These are phyloP conservation scores for Termitomyces sp. DNA, from an alignment of 768 basidiomycete species.

Conservation along the genomic window DNA sequence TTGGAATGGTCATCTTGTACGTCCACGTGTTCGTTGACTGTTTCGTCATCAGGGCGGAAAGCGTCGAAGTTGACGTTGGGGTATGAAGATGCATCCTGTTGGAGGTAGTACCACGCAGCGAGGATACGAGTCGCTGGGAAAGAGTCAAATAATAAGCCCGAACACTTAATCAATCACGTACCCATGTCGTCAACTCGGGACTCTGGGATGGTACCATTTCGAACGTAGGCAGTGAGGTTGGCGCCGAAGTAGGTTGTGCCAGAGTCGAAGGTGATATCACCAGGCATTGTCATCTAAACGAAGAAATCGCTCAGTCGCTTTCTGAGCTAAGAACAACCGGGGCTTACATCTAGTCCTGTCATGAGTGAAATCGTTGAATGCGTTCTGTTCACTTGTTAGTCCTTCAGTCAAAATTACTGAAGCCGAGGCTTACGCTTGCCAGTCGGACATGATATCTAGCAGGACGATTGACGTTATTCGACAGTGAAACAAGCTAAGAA, in stretches of 20 bases:
- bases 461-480: not conserved
- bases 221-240: constrained; percentile 65
- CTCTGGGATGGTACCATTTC: constrained; percentile 67
- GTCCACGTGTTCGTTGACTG: constrained; percentile 57
- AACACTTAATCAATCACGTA: constrained; percentile 21
- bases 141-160: not conserved
- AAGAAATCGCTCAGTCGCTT: not conserved
- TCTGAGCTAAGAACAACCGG: not conserved
- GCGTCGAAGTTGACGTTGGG: constrained; percentile 73
- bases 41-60: constrained; percentile 46
- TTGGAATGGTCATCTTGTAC: constrained; percentile 68
- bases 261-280: constrained; percentile 48
- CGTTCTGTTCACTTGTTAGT: constrained; percentile 26
- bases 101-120: constrained; percentile 64
- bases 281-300: constrained; percentile 70
- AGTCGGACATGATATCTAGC: constrained; percentile 69
- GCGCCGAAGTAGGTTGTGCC: constrained; percentile 58
- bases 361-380: constrained; percentile 58
- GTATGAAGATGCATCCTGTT: constrained; percentile 60
- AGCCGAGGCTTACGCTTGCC: constrained; percentile 48
- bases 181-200: constrained; percentile 76
- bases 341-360: constrained; percentile 60
- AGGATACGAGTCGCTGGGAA: constrained; percentile 66
- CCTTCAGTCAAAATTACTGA: not conserved
- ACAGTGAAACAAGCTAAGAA: not conserved